phyloP scores from a whole-genome alignment of 2,329 filamentous ascomycete genomes.

The Botryotinia convoluta region DNA sequence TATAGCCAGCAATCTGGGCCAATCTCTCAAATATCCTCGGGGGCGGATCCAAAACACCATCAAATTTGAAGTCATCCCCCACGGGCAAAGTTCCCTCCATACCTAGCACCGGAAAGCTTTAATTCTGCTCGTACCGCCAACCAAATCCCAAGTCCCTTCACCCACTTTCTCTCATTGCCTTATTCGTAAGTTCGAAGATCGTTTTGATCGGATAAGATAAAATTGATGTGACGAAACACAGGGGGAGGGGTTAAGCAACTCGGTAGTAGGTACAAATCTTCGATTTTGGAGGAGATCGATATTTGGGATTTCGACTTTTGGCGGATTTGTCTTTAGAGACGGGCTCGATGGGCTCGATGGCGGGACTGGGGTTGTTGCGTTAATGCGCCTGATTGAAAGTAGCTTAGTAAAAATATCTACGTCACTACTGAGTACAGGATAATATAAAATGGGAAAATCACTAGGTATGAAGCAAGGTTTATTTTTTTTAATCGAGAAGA shows the following conservation, averaged over 20 bases:
- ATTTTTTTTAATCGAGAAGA: not conserved
- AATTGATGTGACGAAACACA: not conserved
- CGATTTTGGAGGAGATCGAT: constrained; percentile 8
- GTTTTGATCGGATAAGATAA: not conserved
- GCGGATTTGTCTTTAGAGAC: not conserved
- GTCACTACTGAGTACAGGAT: not conserved
- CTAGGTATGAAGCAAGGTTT: not conserved
- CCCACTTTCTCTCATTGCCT: constrained; percentile 7
- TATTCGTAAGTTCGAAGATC: constrained; percentile 22
- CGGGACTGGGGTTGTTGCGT: not conserved
- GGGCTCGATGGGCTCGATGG: constrained; percentile 1
- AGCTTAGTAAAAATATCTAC: not conserved
- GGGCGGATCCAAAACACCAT: constrained; percentile 61
- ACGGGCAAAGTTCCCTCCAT: constrained; percentile 33
- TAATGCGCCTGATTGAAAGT: constrained; percentile 1
- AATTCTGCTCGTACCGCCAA: constrained; percentile 2
- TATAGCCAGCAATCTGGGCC: constrained; percentile 69
- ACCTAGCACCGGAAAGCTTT: not conserved
- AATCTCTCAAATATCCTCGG: constrained; percentile 70
- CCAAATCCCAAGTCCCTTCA: not conserved
- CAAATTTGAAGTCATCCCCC: constrained; percentile 30
- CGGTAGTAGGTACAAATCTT: not conserved
- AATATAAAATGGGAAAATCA: not conserved
- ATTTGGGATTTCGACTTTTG: not conserved
- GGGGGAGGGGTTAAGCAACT: not conserved